These are phyloP conservation scores for Amauroascus niger DNA, from an alignment of 2,329 filamentous ascomycete species.

Conservation along the genomic window DNA sequence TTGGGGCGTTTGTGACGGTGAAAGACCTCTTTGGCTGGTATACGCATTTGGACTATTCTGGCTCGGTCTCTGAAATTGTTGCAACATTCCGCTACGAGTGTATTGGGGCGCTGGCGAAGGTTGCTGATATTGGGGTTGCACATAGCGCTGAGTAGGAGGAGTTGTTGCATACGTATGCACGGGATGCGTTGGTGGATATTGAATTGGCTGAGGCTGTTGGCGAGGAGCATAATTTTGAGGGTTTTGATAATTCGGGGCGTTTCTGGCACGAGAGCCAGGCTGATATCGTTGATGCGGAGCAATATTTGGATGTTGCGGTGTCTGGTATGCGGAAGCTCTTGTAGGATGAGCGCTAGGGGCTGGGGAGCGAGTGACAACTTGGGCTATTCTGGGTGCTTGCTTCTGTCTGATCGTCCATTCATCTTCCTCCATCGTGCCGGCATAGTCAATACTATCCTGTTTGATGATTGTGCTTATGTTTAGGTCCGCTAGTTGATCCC, in stretches of 20 bases:
- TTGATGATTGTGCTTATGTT: slow-evolving; percentile 71
- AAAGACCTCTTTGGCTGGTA: slow-evolving; percentile 23
- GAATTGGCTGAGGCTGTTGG: slow-evolving; percentile 25
- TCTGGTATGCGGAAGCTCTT: slow-evolving; percentile 24
- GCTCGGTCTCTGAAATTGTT: slow-evolving; percentile 33
- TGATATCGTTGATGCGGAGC: slow-evolving; percentile 25
- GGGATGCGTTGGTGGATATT: slow-evolving; percentile 27
- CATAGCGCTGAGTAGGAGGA: slow-evolving; percentile 32
- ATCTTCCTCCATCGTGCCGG: slow-evolving; percentile 76
- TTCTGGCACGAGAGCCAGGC: slow-evolving; percentile 20
- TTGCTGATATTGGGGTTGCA: slow-evolving; percentile 29
- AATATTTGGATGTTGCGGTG: slow-evolving; percentile 26
- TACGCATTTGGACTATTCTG: slow-evolving; percentile 32
- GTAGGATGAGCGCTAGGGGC: slow-evolving; percentile 24
- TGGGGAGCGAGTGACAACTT: slow-evolving; percentile 26
- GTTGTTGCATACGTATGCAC: slow-evolving; percentile 24
- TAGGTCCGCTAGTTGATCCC: slow-evolving; percentile 72
- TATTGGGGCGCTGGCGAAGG: slow-evolving; percentile 24
- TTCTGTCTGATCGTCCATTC: slow-evolving; percentile 50
- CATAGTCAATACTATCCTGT: slow-evolving; percentile 62
- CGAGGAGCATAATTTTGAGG: slow-evolving; percentile 27
- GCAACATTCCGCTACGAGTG: slow-evolving; percentile 28
- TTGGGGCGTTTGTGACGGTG: slow-evolving; percentile 23
- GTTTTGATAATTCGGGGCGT: slow-evolving; percentile 24
- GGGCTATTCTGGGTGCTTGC: slow-evolving; percentile 27